phyloP scores from a whole-genome alignment of 169 alveolate species.

The Cyclospora cayetanensis region DNA sequence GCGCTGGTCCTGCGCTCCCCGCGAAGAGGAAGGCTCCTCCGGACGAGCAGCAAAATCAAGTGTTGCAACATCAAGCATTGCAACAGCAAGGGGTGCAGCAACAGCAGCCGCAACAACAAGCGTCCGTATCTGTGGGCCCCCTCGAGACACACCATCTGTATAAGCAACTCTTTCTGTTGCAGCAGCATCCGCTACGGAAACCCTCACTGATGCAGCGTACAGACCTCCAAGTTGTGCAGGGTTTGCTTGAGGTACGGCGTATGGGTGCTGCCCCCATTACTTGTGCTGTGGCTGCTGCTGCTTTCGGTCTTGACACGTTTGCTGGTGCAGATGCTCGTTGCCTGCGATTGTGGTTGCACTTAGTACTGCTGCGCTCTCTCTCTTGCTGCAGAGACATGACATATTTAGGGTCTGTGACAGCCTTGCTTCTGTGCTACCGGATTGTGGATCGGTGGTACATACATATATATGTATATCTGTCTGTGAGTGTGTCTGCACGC shows the following conservation, averaged over 20 bases:
- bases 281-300: not conserved
- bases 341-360: not conserved
- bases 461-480: no score
- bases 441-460: no score
- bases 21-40: not conserved
- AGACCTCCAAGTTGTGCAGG: not conserved
- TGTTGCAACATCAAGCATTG: no score
- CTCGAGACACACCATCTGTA: constrained; percentile 7
- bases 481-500: not conserved
- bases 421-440: no score
- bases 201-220: not conserved
- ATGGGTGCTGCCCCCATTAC: not conserved
- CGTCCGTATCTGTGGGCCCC: not conserved
- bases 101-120: constrained; percentile 12
- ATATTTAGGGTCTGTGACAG: no score
- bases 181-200: constrained; percentile 37
- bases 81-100: constrained; percentile 27
- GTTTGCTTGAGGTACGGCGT: not conserved
- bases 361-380: not conserved
- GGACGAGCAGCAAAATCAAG: constrained; percentile 42
- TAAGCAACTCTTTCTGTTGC: not conserved
- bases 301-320: not conserved
- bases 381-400: constrained; percentile 2
- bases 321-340: not conserved
- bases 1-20: not conserved